phyloP scores from a whole-genome alignment of 805 yeast species.

The Starmerella tilneyi region DNA sequence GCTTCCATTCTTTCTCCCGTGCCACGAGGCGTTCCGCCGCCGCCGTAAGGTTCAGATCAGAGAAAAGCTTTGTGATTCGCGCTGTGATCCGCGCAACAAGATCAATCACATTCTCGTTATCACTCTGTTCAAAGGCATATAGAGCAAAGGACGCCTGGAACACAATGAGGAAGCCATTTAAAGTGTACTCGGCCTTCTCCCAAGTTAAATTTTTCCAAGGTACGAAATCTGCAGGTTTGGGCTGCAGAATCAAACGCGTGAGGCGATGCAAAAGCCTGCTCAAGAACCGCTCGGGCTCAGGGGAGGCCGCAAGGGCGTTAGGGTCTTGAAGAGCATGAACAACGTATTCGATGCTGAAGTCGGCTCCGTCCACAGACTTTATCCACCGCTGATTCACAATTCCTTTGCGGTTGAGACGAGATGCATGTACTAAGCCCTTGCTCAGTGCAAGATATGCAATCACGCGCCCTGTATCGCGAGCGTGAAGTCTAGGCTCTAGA shows the following conservation, averaged over 20 bases:
- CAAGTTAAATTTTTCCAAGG: neutral
- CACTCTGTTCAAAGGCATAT: neutral
- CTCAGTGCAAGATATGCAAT: slow-evolving; percentile 11
- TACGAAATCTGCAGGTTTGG: neutral
- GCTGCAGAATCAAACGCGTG: neutral
- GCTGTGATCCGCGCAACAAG: neutral
- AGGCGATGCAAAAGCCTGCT: neutral
- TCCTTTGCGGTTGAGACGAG: slow-evolving; percentile 18
- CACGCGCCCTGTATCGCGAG: slow-evolving; percentile 7
- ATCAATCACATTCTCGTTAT: neutral
- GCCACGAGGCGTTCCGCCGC: neutral
- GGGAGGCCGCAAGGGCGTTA: neutral
- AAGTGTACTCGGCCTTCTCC: slow-evolving; percentile 1
- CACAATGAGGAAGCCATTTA: neutral
- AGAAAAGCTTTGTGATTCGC: neutral
- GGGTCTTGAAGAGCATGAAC: neutral
- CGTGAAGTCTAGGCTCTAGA: slow-evolving; percentile 10
- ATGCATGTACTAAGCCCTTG: slow-evolving; percentile 20
- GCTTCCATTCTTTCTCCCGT: slow-evolving; percentile 1
- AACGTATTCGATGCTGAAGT: neutral
- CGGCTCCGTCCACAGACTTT: neutral
- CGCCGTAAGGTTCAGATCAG: neutral
- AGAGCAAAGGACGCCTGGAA: neutral
- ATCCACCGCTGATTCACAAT: neutral
- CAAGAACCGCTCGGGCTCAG: neutral